These are phyloP conservation scores for Talaromyces amestolkiae DNA, from an alignment of 2,329 filamentous ascomycete species.

Conservation along the genomic window DNA sequence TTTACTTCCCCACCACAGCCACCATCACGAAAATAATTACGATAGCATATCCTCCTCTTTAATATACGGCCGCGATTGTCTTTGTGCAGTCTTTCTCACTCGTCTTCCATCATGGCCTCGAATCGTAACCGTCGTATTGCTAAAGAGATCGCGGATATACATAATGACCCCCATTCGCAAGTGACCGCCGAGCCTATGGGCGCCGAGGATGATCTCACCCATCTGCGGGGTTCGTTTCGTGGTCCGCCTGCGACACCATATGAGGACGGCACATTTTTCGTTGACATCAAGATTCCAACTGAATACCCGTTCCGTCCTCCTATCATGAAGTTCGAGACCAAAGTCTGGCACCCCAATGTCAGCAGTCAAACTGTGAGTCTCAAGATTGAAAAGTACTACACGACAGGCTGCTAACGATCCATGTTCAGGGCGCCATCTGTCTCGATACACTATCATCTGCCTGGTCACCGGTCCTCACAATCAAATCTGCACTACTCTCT, in stretches of 20 bases:
- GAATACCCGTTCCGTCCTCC: slow-evolving; percentile 94
- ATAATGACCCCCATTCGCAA: slow-evolving; percentile 68
- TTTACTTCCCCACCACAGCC: not conserved
- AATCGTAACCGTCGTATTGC: slow-evolving; percentile 57
- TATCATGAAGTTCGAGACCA: slow-evolving; percentile 85
- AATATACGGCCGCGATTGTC: not conserved
- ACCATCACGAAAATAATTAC: not conserved
- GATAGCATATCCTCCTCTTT: not conserved
- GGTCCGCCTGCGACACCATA: slow-evolving; percentile 93
- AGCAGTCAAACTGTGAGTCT: slow-evolving; percentile 80
- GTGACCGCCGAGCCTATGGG: slow-evolving; percentile 66
- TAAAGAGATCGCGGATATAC: slow-evolving; percentile 51
- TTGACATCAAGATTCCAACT: slow-evolving; percentile 83
- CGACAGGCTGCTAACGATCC: not conserved
- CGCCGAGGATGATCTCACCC: slow-evolving; percentile 68
- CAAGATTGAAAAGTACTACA: not conserved
- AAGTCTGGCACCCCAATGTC: slow-evolving; percentile 96
- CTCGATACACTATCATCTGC: slow-evolving; percentile 84
- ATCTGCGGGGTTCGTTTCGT: slow-evolving; percentile 77
- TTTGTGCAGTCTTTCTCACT: not conserved
- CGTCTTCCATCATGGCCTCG: slow-evolving; percentile 48
- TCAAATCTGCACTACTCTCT: slow-evolving; percentile 91
- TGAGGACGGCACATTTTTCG: slow-evolving; percentile 74
- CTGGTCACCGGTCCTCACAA: slow-evolving; percentile 95
- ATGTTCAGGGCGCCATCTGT: slow-evolving; percentile 81